Percentiles rank a stretch among this genome's conserved stretches.
These are phyloP conservation scores for Oleoguttula mirabilis DNA, from an alignment of 495 filamentous ascomycete species.

Conservation along the genomic window DNA sequence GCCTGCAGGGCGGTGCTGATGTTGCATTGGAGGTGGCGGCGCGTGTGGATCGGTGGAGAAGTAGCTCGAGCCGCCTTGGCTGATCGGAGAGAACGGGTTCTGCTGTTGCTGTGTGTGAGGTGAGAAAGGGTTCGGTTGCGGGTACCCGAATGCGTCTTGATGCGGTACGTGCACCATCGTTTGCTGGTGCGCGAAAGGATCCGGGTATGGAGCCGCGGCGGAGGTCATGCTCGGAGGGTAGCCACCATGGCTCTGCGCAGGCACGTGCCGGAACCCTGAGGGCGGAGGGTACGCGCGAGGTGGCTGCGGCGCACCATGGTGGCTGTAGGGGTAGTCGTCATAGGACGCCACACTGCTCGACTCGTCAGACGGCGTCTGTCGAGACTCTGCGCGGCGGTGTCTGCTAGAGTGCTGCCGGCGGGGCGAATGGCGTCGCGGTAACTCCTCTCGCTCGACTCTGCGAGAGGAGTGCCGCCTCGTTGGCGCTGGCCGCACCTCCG, in stretches of 20 bases:
- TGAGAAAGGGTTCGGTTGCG: slow-evolving; percentile 25
- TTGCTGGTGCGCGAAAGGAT: slow-evolving; percentile 11
- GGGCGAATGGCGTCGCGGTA: slow-evolving; percentile 12
- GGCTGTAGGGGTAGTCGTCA: slow-evolving; percentile 29
- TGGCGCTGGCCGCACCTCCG: slow-evolving; percentile 20
- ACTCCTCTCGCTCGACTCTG: slow-evolving; percentile 20
- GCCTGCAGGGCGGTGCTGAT: slow-evolving; percentile 7
- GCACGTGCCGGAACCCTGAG: slow-evolving; percentile 17
- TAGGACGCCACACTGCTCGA: slow-evolving; percentile 28
- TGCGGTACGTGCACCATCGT: slow-evolving; percentile 24
- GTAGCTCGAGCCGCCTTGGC: slow-evolving; percentile 15
- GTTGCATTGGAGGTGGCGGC: slow-evolving; percentile 5
- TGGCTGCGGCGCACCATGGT: slow-evolving; percentile 18
- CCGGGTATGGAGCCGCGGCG: slow-evolving; percentile 10
- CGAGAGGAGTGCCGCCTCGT: slow-evolving; percentile 24
- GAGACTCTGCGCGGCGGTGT: slow-evolving; percentile 15
- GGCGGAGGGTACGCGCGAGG: slow-evolving; percentile 21
- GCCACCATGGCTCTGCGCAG: slow-evolving; percentile 21
- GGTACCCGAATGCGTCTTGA: slow-evolving; percentile 27
- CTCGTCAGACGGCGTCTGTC: slow-evolving; percentile 18
- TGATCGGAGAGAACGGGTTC: slow-evolving; percentile 26
- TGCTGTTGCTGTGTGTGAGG: slow-evolving; percentile 11
- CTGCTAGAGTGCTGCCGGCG: slow-evolving; percentile 11
- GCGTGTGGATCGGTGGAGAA: slow-evolving; percentile 10
- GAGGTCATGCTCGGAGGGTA: slow-evolving; percentile 26